Evolutionary conservation across 208 protist genomes (phyloP), one percentile per base, ranked within the genome.

Genomic region (Vickermania spadyakhi): DNA sequence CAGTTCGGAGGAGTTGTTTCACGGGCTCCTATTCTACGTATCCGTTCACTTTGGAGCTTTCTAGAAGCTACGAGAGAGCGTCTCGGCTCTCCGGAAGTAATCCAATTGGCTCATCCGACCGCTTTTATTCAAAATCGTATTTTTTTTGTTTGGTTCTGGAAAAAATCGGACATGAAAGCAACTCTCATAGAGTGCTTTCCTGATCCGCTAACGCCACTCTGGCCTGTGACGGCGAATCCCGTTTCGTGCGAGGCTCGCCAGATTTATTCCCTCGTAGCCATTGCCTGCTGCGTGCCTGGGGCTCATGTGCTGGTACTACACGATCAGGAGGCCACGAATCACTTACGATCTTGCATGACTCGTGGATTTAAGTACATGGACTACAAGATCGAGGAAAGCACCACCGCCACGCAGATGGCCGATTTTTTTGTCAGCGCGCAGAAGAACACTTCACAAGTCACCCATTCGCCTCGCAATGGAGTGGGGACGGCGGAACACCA

Each of bases 351-450:
- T 0, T 88, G 77, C 1, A 94, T 90, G 81, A 78, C 83, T 3
- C 87, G 85, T 21, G 83, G 86, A 0, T 81, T 79, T 0, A 89
- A 78, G 65, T 91, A 90, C 60, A 62, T 93, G 41, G 86, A 93
- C 60, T 83, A 77, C 68, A 70, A 63, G 56, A 71, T 93, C 56
- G 84, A 68, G 2, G 54, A 70, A n/a, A 69, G 74, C 58, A 93
- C 81, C 13, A 72, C 66, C 23, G 45, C 78, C 1, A 79, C 84
- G 13, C 75, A 86, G 27, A 60, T 93, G 2, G 77, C 77, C 56
- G 68, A 72, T 27, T 93, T 90, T 58, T 67, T 93, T 26, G 45
- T 78, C 31, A 78, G 80, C 11, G 80, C 82, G 0, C 74, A 86
- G 26, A 52, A 60, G 1, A 57, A 64, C n/a, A 56, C 60, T 1